Base-by-base conservation (phyloP, 148 eudicot genomes). In the Rheum nobile region DNA sequence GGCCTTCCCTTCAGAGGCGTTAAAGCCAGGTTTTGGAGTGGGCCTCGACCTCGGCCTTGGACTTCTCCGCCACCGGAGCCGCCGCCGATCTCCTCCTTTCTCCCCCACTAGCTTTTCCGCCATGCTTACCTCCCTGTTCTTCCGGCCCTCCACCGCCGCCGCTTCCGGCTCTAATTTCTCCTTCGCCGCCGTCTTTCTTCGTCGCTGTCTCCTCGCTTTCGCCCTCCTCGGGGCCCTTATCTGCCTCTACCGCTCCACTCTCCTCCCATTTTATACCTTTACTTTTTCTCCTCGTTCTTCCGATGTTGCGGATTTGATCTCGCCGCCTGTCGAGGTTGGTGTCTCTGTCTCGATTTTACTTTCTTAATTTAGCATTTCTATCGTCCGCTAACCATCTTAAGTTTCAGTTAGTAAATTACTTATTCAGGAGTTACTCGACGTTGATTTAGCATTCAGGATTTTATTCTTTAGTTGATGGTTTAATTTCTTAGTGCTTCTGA, bases 201-300 rank as follows among this genome's bases (percentile, higher is more conserved):
- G 70, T 17, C 39, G 70, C 41, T 31, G 21, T 32, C 39, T 65
- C 70, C n/a, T 65, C 70, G 8, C 70, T 65, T 65, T 65, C 70
- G 38, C 39, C 70, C 32, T 34, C 70, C 70, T 65, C 39, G 70
- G 70, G 4, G 21, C 70, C 41, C 38, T 65, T 17, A 16, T 65
- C 39, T 65, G 19, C 70, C 22, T 65, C 70, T 32, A 17, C 17
- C 67, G 35, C 67, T 26, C 67, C 34, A 59, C 67, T 59, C 31
- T 28, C 34, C 67, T 59, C 34, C 35, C 67, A 59, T 28, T 13
- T 59, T 59, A 50, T 21, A 6, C 67, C 17, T 59, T 59, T 19
- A 7, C 70, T 17, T 65, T 65, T 34, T 10, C 21, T 5, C 22
- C 7, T 35, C 39, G 5, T 32, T 63, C 39, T 6, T 31, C 38